A percentile compares a stretch with the other conserved stretches of the same genome.
Conservation (phyloP, 371 early-diverging fungal genomes). For the Mucor indicus region DNA sequence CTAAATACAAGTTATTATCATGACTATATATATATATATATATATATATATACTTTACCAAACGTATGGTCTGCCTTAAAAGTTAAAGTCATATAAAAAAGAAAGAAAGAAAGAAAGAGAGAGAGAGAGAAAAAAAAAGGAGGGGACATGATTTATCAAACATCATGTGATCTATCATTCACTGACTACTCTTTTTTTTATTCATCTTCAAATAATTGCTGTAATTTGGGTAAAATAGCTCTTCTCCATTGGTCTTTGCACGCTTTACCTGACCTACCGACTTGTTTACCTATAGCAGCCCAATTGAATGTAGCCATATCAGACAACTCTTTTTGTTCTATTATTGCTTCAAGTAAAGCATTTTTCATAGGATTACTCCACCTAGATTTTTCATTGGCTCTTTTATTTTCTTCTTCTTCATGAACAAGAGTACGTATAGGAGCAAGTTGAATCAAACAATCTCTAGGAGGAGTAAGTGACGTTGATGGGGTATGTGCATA, state of each 20-base stretch:
- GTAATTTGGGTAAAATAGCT: conserved; percentile 24
- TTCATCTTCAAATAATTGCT: conserved; percentile 8
- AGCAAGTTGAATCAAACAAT: too few species aligned
- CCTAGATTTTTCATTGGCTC: too few species aligned
- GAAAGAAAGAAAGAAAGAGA: too few species aligned
- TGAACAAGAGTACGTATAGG: neutral
- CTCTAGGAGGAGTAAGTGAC: too few species aligned
- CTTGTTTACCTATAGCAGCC: conserved; percentile 23
- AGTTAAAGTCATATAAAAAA: too few species aligned
- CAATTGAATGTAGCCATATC: conserved; percentile 39
- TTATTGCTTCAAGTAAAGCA: conserved; percentile 24
- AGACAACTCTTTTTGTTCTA: conserved; percentile 25
- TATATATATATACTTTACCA: neutral
- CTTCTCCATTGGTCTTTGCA: conserved; percentile 52
- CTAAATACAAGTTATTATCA: too few species aligned
- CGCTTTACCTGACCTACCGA: conserved; percentile 31
- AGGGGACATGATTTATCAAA: too few species aligned
- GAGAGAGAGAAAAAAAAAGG: too few species aligned
- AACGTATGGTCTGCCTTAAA: too few species aligned
- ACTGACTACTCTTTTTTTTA: too few species aligned
- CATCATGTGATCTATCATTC: too few species aligned
- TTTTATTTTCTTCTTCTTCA: neutral
- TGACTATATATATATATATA: neutral
- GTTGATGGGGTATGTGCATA: too few species aligned
- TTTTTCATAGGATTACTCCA: conserved; percentile 24